Evolutionary conservation across 2,329 filamentous ascomycete genomes (phyloP), one percentile per base, ranked within the genome.

Genomic region (Aspergillus sp.): DNA sequence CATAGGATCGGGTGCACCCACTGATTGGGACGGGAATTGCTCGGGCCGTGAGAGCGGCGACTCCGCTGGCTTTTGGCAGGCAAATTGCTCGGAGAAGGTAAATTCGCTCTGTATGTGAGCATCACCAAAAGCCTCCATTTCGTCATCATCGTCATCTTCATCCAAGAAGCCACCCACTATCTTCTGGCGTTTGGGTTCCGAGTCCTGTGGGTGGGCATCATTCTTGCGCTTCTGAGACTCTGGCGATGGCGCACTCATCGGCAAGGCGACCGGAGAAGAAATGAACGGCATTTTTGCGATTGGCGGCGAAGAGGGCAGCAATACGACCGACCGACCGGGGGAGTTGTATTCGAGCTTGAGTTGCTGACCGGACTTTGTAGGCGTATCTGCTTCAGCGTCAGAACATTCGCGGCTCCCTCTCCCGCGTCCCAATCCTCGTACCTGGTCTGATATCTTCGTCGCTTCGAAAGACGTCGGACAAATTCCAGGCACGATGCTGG

Each of bases 141-240:
- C 64, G 13, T 67, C 63, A 40, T 72, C 69, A 7, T 73, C 71
- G 26, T 75, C 71, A 13, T 70, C 71, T 22, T 75, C 73, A 32
- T 71, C 71, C 26, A 74, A 50, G 52, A 76, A 76, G 10, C 73
- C 73, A 33, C 71, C 73, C 45, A 73, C 58, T 7, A 68, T 69
- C 54, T 69, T 75, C 44, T 66, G 64, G 45, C 70, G 67, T 64
- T 78, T 78, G 10, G 67, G 61, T 45, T 71, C 62, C 4, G 58
- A 57, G 6, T 57, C 51, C 49, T 66, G 62, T 17, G 69, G 60
- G 40, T 58, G 58, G 35, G 63, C 64, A 9, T 55, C 60, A 35
- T 69, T 65, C 53, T 73, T 76, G 51, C 75, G 69, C 60, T 76
- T 77, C 50, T 71, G 66, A n/a, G 64, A 51, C 16, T 68, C 64